Conservation (phyloP, 495 filamentous ascomycete genomes). For the Aspergillus conjunctus region DNA sequence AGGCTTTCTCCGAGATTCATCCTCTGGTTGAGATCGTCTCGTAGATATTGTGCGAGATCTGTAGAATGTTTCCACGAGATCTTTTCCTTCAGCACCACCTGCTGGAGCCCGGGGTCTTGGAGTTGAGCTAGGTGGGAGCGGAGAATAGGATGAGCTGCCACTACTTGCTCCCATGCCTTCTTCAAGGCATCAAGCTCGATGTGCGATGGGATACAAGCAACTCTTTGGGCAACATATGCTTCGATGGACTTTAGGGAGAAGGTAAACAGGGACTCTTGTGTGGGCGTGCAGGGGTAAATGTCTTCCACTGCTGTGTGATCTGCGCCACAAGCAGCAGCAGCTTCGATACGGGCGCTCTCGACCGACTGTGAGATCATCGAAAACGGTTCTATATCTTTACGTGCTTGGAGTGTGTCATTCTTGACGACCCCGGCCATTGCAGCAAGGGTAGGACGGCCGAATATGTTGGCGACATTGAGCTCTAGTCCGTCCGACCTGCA, state of each 20-base stretch:
- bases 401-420: conserved; percentile 13
- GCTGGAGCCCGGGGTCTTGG: conserved; percentile 55
- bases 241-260: conserved; percentile 58
- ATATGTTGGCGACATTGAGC: conserved; percentile 43
- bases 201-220: conserved; percentile 42
- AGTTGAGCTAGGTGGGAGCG: conserved; percentile 63
- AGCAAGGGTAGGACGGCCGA: conserved; percentile 51
- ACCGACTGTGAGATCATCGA: conserved; percentile 38
- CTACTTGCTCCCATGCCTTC: conserved; percentile 52
- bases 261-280: conserved; percentile 65
- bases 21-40: conserved; percentile 44
- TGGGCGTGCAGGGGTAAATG: conserved; percentile 64
- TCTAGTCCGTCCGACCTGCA: conserved; percentile 37
- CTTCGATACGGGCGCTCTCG: conserved; percentile 35
- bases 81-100: conserved; percentile 55
- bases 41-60: conserved; percentile 52
- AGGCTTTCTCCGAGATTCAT: conserved; percentile 60
- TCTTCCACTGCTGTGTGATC: conserved; percentile 40
- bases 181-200: conserved; percentile 43
- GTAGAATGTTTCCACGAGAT: conserved; percentile 43
- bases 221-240: conserved; percentile 60
- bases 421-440: conserved; percentile 37
- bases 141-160: conserved; percentile 52
- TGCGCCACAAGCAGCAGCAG: conserved; percentile 32
- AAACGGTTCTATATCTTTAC: conserved; percentile 31